Percentiles rank a stretch among this genome's conserved stretches.
phyloP scores from a whole-genome alignment of 176 grass and related monocot genomes.

The Poa annua region DNA sequence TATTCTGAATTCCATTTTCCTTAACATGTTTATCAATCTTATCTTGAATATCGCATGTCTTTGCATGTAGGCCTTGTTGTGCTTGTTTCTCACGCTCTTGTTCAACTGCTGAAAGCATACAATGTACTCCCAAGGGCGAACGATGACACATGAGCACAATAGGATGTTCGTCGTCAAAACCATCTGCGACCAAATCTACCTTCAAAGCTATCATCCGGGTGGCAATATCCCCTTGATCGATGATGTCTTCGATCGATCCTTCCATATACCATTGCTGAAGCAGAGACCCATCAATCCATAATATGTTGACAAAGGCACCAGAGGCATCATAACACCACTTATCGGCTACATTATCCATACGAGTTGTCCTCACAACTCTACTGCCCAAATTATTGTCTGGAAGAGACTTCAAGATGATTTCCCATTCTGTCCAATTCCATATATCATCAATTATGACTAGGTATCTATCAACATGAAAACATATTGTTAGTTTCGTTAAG shows the following conservation, averaged over 20 bases:
- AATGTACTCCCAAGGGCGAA: background rate
- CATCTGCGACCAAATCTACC: background rate
- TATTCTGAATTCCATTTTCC: background rate
- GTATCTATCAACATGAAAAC: too few relatives aligned
- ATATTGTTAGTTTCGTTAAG: too few relatives aligned
- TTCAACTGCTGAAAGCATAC: background rate
- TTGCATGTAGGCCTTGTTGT: background rate
- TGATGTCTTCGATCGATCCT: too few relatives aligned
- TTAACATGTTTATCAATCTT: background rate
- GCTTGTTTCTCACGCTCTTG: background rate
- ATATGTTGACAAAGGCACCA: rapidly evolving
- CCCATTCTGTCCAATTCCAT: slow-evolving; percentile 1
- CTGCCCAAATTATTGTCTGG: background rate
- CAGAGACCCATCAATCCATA: too few relatives aligned
- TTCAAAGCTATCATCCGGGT: too few relatives aligned
- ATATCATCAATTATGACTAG: slow-evolving; percentile 1
- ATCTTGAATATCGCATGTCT: background rate
- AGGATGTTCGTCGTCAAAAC: background rate
- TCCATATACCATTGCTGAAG: too few relatives aligned
- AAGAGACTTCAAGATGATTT: background rate
- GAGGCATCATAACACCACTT: background rate
- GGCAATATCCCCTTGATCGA: background rate
- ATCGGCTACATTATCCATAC: background rate
- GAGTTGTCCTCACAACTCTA: slow-evolving; percentile 4
- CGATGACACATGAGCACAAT: background rate